Base-by-base conservation (phyloP, 2,329 filamentous ascomycete genomes). In the Alternaria sp. region DNA sequence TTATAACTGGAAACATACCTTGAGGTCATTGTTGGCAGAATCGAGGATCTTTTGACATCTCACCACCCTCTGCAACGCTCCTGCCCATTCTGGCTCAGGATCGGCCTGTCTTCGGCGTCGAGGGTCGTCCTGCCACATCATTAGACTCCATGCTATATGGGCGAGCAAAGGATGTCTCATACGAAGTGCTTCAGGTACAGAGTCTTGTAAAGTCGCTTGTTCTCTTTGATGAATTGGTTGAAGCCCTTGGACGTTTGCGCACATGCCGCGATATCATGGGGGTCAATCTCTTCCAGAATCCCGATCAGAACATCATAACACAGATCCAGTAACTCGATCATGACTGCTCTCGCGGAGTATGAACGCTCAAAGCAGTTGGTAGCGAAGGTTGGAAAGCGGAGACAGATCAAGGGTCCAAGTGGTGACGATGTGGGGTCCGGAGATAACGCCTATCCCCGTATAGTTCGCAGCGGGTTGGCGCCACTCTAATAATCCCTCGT, bases 161-260 rank as follows among this genome's bases (percentile, higher is more conserved):
- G n/a, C n/a, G n/a, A 8, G 12, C 1, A 15, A 23, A n/a, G 11
- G 15, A 11, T 4, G 7, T 62, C 61, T 65, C 81, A 70, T 77
- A 91, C 89, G 58, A 89, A 83, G 46, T 79, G 77, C 15, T 81
- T 81, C 5, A 89, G 77, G 74, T 92, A 93, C 7, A 91, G 80
- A 21, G 86, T 84, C 62, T 86, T 89, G 76, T 85, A 90, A 12
- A 93, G 80, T 9, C 86, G 80, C 15, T 78, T 75, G 73, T 93
- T 91, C 46, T 82, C 83, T 52, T 80, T 82, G 56, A 91, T 82
- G 65, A 88, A 87, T 32, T 80, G 76, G 62, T 86, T 79, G 50
- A 93, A 79, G 4, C 63, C 72, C 46, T 59, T 66, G 2, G 72
- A 78, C 4, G 76, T 74, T 44, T 67, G 67, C 6, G 76, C 72